Conservation (phyloP, 1,284 basidiomycete genomes). For the Phaffia rhodozyma region DNA sequence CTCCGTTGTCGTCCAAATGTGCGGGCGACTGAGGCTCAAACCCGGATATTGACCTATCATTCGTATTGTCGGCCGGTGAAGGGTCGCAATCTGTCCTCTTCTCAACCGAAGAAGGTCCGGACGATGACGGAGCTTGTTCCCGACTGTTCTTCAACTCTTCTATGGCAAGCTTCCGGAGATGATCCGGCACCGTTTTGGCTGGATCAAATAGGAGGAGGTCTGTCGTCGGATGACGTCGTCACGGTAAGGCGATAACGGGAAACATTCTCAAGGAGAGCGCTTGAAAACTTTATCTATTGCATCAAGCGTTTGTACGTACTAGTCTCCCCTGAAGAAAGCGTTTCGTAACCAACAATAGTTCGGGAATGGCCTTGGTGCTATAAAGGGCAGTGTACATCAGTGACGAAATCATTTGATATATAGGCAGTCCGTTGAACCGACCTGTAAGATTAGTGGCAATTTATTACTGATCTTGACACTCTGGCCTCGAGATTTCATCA, state of each 20-base stretch:
- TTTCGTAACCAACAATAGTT: slow-evolving; percentile 52
- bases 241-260: not conserved
- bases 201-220: slow-evolving; percentile 16
- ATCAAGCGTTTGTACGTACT: slow-evolving; percentile 38
- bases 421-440: not conserved
- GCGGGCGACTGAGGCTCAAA: no score
- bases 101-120: no score
- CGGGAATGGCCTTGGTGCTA: slow-evolving; percentile 17
- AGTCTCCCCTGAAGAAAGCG: slow-evolving; percentile 71
- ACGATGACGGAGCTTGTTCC: no score
- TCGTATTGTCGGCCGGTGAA: no score
- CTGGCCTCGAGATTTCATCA: slow-evolving; percentile 6
- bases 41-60: no score
- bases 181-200: slow-evolving; percentile 3
- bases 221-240: not conserved
- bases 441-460: slow-evolving; percentile 10
- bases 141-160: no score
- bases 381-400: not conserved
- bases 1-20: no score
- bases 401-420: not conserved
- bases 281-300: not conserved
- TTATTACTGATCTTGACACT: slow-evolving; percentile 2
- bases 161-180: not conserved
- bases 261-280: not conserved
- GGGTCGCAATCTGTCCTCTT: no score